Conservation (phyloP, 2,329 filamentous ascomycete species). For the Epichloe uncinata region DNA sequence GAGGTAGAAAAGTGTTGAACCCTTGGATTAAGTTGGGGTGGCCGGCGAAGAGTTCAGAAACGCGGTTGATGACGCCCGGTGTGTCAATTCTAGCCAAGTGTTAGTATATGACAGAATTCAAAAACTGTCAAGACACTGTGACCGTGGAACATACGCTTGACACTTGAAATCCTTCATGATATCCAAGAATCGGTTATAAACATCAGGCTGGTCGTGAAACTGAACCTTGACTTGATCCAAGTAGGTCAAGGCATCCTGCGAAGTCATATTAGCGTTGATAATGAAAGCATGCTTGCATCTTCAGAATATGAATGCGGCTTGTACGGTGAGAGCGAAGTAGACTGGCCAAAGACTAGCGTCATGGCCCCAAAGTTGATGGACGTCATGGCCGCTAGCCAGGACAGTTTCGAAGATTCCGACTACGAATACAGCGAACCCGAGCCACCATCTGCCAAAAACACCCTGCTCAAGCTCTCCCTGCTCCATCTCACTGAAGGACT, state of each 20-base stretch:
- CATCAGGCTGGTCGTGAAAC: conserved; percentile 91
- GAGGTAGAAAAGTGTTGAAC: conserved; percentile 94
- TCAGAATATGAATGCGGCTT: no score
- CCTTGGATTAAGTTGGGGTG: conserved; percentile 93
- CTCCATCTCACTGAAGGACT: background rate
- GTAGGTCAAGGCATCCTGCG: conserved; percentile 70
- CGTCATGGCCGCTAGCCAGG: no score
- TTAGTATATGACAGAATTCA: conserved; percentile 66
- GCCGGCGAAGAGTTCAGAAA: conserved; percentile 89
- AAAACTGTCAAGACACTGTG: background rate
- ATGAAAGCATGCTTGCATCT: background rate
- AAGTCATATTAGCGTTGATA: background rate
- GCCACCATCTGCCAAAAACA: no score
- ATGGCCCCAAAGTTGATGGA: no score
- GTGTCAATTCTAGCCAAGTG: conserved; percentile 63
- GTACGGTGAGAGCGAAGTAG: no score
- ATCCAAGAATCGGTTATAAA: conserved; percentile 92
- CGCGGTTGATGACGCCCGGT: conserved; percentile 89
- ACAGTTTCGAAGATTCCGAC: no score
- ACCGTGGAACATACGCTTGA: conserved; percentile 55
- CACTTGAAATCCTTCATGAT: conserved; percentile 99
- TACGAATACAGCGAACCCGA: no score
- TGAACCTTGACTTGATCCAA: conserved; percentile 97
- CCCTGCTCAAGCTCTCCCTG: background rate
- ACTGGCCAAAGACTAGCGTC: no score